Base-by-base conservation (phyloP, 345 rosid species). In the Anastatica hierochuntica region DNA sequence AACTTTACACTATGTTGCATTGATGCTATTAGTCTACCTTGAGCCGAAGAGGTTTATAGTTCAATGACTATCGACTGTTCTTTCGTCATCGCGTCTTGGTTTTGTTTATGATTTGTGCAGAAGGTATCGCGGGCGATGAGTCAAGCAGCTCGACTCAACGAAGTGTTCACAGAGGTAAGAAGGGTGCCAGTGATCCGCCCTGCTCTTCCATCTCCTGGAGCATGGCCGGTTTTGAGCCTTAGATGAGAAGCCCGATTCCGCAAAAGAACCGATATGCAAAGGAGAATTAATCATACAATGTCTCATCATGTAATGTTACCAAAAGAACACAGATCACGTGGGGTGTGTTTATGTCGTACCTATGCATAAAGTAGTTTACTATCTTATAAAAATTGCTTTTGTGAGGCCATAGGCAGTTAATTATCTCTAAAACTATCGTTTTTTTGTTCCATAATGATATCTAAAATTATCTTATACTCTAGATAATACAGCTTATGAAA, bases 141-240 rank as follows among this genome's bases (percentile, higher is more conserved):
- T 47, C 95, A 84, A 5, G 85, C 90, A 39, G 88, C 94, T 24
- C 77, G 84, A 37, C 97, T 92, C 20, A 88, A 88, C 8, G 90
- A 83, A 70, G 87, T 82, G 1, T 92, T 92, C 56, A 88, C 94
- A 8, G 95, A 78, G 59, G 90, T 77, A 67, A 79, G 78, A 72
- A 77, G 95, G 37, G 95, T 85, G 56, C 97, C 94, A 2, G 73
- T 81, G 13, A 72, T 76, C 23, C 79, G 90, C 44, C 90, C 97
- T 46, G 62, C 84, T 33, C 66, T 85, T 10, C 59, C 68, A 26
- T 73, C 77, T 29, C 60, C 82, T 20, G 87, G 80, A 6, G 65
- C 88, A 20, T 92, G 94, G 95, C 87, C 90, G 11, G 82, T 75
- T 39, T 47, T 67, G 62, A 67, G 66, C 62, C 46, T 67, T 46